phyloP scores from a whole-genome alignment of 2,329 filamentous ascomycete genomes.

The Beauveria sp. region DNA sequence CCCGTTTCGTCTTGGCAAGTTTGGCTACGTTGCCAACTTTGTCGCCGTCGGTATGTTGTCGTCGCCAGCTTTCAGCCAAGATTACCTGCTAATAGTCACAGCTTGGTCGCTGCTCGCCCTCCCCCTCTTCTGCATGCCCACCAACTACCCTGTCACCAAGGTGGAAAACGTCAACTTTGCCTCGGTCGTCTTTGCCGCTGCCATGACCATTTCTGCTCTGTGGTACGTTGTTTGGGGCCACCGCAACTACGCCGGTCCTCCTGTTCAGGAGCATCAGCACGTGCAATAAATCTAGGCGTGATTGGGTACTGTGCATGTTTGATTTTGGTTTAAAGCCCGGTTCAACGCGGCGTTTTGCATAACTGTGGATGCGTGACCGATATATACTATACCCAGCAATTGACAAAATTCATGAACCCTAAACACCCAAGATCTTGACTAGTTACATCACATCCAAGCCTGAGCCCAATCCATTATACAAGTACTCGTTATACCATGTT shows the following conservation, averaged over 20 bases:
- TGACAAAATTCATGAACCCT: not conserved
- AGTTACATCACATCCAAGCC: not conserved
- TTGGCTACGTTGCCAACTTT: slow-evolving; percentile 56
- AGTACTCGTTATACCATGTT: too few relatives aligned
- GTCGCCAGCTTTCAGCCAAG: not conserved
- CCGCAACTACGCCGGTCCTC: slow-evolving; percentile 60
- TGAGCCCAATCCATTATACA: not conserved
- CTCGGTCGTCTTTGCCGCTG: slow-evolving; percentile 64
- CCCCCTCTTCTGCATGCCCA: slow-evolving; percentile 68
- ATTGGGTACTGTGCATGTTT: slow-evolving; percentile 3
- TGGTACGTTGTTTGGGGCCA: slow-evolving; percentile 68
- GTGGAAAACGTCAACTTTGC: slow-evolving; percentile 61
- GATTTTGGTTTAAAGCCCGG: not conserved
- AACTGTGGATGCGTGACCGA: not conserved
- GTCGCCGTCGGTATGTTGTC: slow-evolving; percentile 51
- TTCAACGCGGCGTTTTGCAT: not conserved
- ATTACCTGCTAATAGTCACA: slow-evolving; percentile 21
- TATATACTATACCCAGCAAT: slow-evolving; percentile 8
- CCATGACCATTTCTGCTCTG: slow-evolving; percentile 49
- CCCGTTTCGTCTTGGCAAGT: slow-evolving; percentile 52
- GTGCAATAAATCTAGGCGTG: not conserved
- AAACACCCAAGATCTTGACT: not conserved
- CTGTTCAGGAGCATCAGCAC: slow-evolving; percentile 32
- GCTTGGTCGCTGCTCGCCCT: slow-evolving; percentile 62
- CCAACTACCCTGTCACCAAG: slow-evolving; percentile 50